These are phyloP conservation scores for Sicyos edulis DNA, from an alignment of 306 rosid genomes.

Conservation along the genomic window DNA sequence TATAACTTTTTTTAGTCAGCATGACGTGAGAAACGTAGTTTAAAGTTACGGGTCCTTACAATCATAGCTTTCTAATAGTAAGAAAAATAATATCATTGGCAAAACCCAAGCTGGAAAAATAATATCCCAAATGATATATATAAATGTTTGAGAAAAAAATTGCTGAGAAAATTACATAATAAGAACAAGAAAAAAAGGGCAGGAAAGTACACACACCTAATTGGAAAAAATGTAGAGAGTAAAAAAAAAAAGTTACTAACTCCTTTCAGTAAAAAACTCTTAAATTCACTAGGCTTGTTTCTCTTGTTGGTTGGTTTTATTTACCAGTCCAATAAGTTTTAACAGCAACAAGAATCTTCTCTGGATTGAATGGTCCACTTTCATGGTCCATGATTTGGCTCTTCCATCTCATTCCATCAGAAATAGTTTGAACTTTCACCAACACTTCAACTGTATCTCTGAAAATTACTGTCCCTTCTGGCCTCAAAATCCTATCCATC, in stretches of 20 bases:
- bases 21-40: no score
- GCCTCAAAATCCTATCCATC: slow-evolving; percentile 91
- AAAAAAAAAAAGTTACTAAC: background rate
- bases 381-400: slow-evolving; percentile 88
- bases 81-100: background rate
- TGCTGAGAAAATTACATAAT: background rate
- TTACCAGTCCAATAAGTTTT: slow-evolving; percentile 82
- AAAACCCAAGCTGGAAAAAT: slow-evolving; percentile 10
- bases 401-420: slow-evolving; percentile 77
- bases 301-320: slow-evolving; percentile 24
- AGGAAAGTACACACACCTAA: background rate
- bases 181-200: background rate
- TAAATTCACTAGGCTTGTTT: slow-evolving; percentile 9
- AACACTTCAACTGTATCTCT: slow-evolving; percentile 76
- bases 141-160: background rate
- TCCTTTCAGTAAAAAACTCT: slow-evolving; percentile 21
- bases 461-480: slow-evolving; percentile 81
- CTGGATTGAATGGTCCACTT: slow-evolving; percentile 88
- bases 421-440: slow-evolving; percentile 56
- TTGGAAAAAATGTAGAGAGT: background rate
- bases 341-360: slow-evolving; percentile 73
- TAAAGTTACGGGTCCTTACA: no score
- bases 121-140: slow-evolving; percentile 3
- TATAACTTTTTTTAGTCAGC: no score
- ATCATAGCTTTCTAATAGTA: background rate